These are phyloP conservation scores for Alternaria angustiovoidea DNA, from an alignment of 2,329 filamentous ascomycete genomes.

Conservation along the genomic window DNA sequence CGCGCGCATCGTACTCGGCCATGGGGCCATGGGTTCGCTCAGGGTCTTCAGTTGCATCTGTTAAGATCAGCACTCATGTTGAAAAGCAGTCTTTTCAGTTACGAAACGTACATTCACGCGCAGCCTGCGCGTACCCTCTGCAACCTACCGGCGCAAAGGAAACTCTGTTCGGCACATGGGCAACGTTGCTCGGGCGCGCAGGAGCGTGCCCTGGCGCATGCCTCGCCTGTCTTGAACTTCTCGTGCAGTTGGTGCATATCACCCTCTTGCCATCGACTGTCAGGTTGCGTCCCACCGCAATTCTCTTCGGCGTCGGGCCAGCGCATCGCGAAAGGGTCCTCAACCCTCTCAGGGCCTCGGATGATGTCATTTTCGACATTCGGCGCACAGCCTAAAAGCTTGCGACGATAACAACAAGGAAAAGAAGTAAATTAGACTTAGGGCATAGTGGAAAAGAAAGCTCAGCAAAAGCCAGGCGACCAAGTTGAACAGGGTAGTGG, in stretches of 20 bases:
- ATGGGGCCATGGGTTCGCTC: slow-evolving; percentile 69
- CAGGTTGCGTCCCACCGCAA: slow-evolving; percentile 7
- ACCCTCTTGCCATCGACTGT: slow-evolving; percentile 19
- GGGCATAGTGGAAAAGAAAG: slow-evolving; percentile 19
- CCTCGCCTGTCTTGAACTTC: slow-evolving; percentile 19
- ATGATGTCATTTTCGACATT: slow-evolving; percentile 45
- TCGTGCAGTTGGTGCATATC: slow-evolving; percentile 42
- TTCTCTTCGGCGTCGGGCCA: slow-evolving; percentile 26
- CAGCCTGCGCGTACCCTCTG: slow-evolving; percentile 42
- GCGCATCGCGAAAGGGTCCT: slow-evolving; percentile 37
- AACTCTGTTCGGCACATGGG: slow-evolving; percentile 9
- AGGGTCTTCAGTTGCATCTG: slow-evolving; percentile 24
- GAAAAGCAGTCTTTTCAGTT: background rate
- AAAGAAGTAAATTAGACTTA: slow-evolving; percentile 2
- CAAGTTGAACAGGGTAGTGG: slow-evolving; percentile 4
- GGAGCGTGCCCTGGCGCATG: slow-evolving; percentile 11
- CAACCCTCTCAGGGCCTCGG: slow-evolving; percentile 39
- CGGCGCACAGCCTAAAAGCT: slow-evolving; percentile 7
- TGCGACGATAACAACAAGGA: background rate
- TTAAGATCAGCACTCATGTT: slow-evolving; percentile 13
- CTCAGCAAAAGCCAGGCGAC: slow-evolving; percentile 6
- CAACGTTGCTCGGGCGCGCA: slow-evolving; percentile 10
- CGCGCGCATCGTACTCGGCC: slow-evolving; percentile 85
- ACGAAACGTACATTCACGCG: slow-evolving; percentile 31
- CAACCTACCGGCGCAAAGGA: slow-evolving; percentile 17